A percentile compares a stretch with the other conserved stretches of the same genome.
Evolutionary conservation across 2,329 filamentous ascomycete genomes (phyloP).

Genomic region (Bisporella sp.): DNA sequence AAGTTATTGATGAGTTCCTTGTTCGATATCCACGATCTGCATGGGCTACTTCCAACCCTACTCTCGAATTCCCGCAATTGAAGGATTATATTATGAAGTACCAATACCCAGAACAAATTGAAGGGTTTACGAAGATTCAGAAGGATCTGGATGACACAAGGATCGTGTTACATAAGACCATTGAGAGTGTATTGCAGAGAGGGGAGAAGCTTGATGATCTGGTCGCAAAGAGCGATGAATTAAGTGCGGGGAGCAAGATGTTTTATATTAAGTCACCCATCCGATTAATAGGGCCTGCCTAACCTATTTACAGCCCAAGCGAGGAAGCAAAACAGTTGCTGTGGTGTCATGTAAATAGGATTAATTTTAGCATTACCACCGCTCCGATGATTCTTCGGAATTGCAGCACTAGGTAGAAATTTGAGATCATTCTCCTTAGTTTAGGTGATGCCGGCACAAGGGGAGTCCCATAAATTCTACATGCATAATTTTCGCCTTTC

Average conservation of each 20-base stretch:
- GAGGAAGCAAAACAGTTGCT: background rate
- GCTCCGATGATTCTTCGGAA: too few relatives aligned
- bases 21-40: constrained; percentile 63
- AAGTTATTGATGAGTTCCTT: constrained; percentile 82
- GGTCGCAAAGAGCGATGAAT: constrained; percentile 84
- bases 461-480: too few relatives aligned
- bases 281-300: background rate
- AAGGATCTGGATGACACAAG: constrained; percentile 96
- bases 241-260: constrained; percentile 93
- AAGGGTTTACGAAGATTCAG: constrained; percentile 93
- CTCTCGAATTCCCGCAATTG: constrained; percentile 62
- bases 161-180: constrained; percentile 95
- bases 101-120: constrained; percentile 73
- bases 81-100: constrained; percentile 66
- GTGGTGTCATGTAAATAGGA: background rate
- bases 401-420: too few relatives aligned
- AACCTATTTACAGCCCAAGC: background rate
- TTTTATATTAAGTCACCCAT: constrained; percentile 71
- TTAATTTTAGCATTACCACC: too few relatives aligned
- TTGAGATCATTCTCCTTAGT: too few relatives aligned
- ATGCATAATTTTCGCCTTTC: too few relatives aligned
- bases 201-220: constrained; percentile 95
- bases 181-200: constrained; percentile 78
- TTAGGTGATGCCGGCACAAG: too few relatives aligned
- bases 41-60: constrained; percentile 50